phyloP scores from a whole-genome alignment of 1,284 basidiomycete genomes.

The Moesziomyces parantarcticus region DNA sequence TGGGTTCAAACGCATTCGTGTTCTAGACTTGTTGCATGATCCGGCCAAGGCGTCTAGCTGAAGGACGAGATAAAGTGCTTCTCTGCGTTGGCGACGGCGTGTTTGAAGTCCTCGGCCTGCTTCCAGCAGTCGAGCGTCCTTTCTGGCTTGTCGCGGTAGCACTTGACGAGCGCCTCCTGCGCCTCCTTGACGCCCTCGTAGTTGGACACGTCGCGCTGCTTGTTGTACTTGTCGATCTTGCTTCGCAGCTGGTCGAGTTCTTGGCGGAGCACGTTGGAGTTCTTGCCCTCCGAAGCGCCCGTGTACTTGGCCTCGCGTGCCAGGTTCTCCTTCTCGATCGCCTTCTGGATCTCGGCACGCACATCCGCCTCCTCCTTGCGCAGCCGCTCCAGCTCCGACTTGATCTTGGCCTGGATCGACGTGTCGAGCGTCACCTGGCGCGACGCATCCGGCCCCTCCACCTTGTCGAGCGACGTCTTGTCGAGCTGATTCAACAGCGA shows the following conservation, averaged over 20 bases:
- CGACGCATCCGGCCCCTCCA: constrained; percentile 34
- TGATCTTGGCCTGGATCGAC: constrained; percentile 60
- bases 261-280: constrained; percentile 56
- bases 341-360: constrained; percentile 59
- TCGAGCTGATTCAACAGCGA: constrained; percentile 53
- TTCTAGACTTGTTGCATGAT: not conserved
- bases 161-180: constrained; percentile 75
- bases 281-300: constrained; percentile 54
- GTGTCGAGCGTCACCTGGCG: constrained; percentile 59
- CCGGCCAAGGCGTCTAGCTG: constrained; percentile 1
- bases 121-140: constrained; percentile 80
- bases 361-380: constrained; percentile 62
- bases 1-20: not conserved
- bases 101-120: constrained; percentile 79
- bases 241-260: constrained; percentile 65
- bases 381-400: constrained; percentile 57
- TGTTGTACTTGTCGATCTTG: constrained; percentile 79
- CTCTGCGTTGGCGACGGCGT: constrained; percentile 77
- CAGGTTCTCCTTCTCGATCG: constrained; percentile 64
- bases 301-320: constrained; percentile 52
- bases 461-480: constrained; percentile 43
- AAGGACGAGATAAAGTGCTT: constrained; percentile 63
- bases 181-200: constrained; percentile 74
- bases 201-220: constrained; percentile 73
- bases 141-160: constrained; percentile 78